These are phyloP conservation scores for Ceratorhiza oryzae-sativae DNA, from an alignment of 1,284 basidiomycete species.

Conservation along the genomic window DNA sequence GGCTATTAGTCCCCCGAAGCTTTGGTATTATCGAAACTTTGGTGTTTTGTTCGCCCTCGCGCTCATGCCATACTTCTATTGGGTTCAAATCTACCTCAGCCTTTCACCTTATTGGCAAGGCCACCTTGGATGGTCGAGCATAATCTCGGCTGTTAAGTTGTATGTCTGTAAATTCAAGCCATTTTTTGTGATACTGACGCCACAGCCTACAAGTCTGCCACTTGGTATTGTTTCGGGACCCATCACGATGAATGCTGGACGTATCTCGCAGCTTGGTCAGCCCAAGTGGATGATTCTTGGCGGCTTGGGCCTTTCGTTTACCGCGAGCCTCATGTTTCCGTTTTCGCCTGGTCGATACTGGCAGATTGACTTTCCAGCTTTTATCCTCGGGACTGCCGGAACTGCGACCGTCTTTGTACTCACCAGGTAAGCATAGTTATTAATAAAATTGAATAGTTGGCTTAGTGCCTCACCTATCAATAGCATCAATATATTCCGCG, in stretches of 20 bases:
- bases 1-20: constrained; percentile 41
- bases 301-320: constrained; percentile 52
- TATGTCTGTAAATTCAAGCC: neutral
- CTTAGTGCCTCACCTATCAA: neutral
- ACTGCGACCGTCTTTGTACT: constrained; percentile 37
- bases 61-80: constrained; percentile 55
- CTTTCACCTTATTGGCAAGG: constrained; percentile 27
- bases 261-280: constrained; percentile 52
- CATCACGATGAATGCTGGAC: constrained; percentile 52
- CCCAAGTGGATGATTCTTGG: constrained; percentile 58
- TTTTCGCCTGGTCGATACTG: constrained; percentile 58
- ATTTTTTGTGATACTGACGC: neutral
- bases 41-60: constrained; percentile 45
- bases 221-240: constrained; percentile 44
- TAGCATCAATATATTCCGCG: constrained; percentile 62
- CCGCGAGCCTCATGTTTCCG: constrained; percentile 56
- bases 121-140: constrained; percentile 32
- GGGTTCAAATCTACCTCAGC: constrained; percentile 33
- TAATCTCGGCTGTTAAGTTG: constrained; percentile 30
- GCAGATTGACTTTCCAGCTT: constrained; percentile 58
- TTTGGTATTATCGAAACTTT: constrained; percentile 32
- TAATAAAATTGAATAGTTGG: neutral
- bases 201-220: constrained; percentile 18
- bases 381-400: constrained; percentile 45
- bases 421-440: constrained; percentile 41